phyloP scores from a whole-genome alignment of 345 rosid species.

The Salix caprea region DNA sequence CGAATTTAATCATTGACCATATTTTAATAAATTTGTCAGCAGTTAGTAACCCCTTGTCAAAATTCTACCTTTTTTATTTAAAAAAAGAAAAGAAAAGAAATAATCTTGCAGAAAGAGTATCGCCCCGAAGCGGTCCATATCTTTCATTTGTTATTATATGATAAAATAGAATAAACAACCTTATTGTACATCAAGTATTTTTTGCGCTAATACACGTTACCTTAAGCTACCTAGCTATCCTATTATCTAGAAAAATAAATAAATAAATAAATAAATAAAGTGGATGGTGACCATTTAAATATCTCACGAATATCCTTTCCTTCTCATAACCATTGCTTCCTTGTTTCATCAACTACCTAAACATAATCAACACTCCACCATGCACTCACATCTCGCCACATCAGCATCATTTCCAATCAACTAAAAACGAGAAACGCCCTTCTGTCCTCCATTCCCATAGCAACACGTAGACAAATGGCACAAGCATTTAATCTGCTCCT shows the following conservation, averaged over 20 bases:
- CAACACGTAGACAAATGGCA: background rate
- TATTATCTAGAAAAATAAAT: background rate
- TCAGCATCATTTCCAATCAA: background rate
- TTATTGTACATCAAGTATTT: background rate
- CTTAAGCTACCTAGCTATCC: background rate
- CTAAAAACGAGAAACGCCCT: no score
- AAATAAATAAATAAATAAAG: background rate
- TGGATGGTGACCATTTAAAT: no score
- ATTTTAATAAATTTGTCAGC: no score
- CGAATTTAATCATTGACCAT: no score
- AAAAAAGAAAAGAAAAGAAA: no score
- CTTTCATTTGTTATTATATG: no score
- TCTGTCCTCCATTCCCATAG: background rate
- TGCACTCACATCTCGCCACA: background rate
- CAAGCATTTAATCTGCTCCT: background rate
- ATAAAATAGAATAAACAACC: no score
- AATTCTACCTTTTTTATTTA: no score
- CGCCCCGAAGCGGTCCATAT: no score
- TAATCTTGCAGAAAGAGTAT: no score
- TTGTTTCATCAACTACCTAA: background rate
- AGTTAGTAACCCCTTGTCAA: no score
- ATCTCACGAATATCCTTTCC: background rate
- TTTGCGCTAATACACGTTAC: no score
- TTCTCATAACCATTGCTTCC: background rate
- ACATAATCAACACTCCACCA: background rate